A percentile compares a stretch with the other conserved stretches of the same genome.
phyloP scores from a whole-genome alignment of 164 flowering plant genomes.

The Amborella trichopoda region DNA sequence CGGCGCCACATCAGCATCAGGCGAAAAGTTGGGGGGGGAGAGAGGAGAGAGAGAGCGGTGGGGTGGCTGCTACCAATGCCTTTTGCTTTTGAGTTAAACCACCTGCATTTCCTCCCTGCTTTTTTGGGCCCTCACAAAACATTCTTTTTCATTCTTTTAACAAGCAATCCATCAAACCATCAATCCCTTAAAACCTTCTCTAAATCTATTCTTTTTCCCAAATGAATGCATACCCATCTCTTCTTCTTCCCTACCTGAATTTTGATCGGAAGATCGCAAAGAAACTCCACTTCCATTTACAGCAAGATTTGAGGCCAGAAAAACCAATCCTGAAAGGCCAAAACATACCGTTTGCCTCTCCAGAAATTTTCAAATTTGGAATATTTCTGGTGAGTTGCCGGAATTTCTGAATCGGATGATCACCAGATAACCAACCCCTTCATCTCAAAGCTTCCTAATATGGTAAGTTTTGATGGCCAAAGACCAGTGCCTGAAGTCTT shows the following conservation, averaged over 20 bases:
- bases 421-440: slow-evolving; percentile 14
- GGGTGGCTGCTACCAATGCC: slow-evolving; percentile 19
- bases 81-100: slow-evolving; percentile 34
- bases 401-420: slow-evolving; percentile 19
- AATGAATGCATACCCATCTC: slow-evolving; percentile 15
- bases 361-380: background rate
- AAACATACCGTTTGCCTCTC: slow-evolving; percentile 3
- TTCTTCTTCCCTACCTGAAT: slow-evolving; percentile 2
- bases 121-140: slow-evolving; percentile 17
- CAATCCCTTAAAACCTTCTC: slow-evolving; percentile 5
- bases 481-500: background rate
- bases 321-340: too few species aligned
- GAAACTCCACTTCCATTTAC: too few species aligned
- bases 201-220: slow-evolving; percentile 10
- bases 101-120: slow-evolving; percentile 12
- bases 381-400: slow-evolving; percentile 2
- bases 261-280: slow-evolving; percentile 1
- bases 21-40: slow-evolving; percentile 20
- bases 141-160: slow-evolving; percentile 13
- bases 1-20: slow-evolving; percentile 41
- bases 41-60: slow-evolving; percentile 20
- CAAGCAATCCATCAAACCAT: slow-evolving; percentile 6
- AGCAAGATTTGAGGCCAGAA: too few species aligned
- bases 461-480: slow-evolving; percentile 22
- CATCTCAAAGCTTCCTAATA: slow-evolving; percentile 14